Base-by-base conservation (phyloP, 495 filamentous ascomycete species). In the Penicillium angulare region DNA sequence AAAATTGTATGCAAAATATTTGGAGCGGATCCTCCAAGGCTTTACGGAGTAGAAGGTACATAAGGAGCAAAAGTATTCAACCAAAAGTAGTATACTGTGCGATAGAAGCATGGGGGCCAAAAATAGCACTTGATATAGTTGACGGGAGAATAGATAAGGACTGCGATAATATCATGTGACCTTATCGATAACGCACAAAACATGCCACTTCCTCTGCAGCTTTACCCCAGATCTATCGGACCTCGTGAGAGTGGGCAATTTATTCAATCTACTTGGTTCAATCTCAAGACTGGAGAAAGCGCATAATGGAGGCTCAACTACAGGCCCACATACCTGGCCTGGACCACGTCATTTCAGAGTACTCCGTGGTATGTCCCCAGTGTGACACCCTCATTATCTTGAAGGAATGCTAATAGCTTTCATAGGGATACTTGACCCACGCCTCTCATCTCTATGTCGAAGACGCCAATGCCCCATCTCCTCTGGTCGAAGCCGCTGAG, bases 321-420 rank as follows among this genome's bases (percentile, higher is more conserved):
- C 86, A 86, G 66, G 76, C 87, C 24, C 84, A 87, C 58, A 84
- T 98, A 49, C 92, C 93, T 41, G 85, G 86, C 54, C 86, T 96
- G 49, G 93, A 98, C 69, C 89, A 86, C 36, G 82, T 96, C 49
- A 75, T 98, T 44, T 89, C 90, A 31, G 89, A 95, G 66, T 98
- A 98, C 65, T 91, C 92, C 17, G 87, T 90, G 54, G 77, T 78
- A 68, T 57, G 75, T 67, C 31, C 41, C 35, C 46, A 40, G 26
- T 29, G 38, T 18, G 46, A 31, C 9, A 22, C 16, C 7, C 24
- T 48, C n/a, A 39, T 17, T 34, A 10, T 31, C 13, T 29, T 49
- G 23, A 34, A 39, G 27, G 42, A 56, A 48, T 56, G 34, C 64
- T 31, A 22, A 43, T 35, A 16, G 23, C 12, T 7, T 15, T 16